A percentile compares a stretch with the other conserved stretches of the same genome.
Evolutionary conservation across 495 filamentous ascomycete genomes (phyloP).

Genomic region (Podospora tetraspora): DNA sequence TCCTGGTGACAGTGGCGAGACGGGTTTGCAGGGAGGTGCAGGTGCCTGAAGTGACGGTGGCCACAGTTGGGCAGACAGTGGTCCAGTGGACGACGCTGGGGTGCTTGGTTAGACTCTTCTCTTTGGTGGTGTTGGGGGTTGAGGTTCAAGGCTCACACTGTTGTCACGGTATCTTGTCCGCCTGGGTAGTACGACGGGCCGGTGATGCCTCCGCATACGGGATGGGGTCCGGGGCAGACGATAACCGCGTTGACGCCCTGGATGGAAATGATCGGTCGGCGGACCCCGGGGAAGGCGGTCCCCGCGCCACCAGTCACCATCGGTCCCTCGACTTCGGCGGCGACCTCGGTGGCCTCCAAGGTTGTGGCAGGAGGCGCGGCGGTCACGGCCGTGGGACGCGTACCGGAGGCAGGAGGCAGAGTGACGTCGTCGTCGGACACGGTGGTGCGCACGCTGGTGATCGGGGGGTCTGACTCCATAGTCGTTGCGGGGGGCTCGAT

Average conservation of each 20-base stretch:
- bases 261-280: neutral
- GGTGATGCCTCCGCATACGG: neutral
- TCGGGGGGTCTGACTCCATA: neutral
- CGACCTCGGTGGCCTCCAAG: neutral
- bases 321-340: neutral
- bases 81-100: slow-evolving; percentile 7
- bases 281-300: neutral
- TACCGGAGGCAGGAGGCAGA: neutral
- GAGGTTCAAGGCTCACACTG: neutral
- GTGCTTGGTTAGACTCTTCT: neutral
- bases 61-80: neutral
- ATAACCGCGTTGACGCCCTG: neutral
- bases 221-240: neutral
- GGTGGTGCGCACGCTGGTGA: neutral
- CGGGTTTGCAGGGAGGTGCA: neutral
- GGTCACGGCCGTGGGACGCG: neutral
- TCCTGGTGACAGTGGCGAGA: neutral
- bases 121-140: no score
- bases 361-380: neutral
- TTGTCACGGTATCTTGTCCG: neutral
- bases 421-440: neutral
- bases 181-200: neutral
- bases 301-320: neutral
- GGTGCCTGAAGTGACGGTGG: slow-evolving; percentile 1
- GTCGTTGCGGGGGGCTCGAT: neutral